Percentiles rank a stretch among this genome's conserved stretches.
phyloP scores from a whole-genome alignment of 345 rosid genomes.

The Turritis glabra region DNA sequence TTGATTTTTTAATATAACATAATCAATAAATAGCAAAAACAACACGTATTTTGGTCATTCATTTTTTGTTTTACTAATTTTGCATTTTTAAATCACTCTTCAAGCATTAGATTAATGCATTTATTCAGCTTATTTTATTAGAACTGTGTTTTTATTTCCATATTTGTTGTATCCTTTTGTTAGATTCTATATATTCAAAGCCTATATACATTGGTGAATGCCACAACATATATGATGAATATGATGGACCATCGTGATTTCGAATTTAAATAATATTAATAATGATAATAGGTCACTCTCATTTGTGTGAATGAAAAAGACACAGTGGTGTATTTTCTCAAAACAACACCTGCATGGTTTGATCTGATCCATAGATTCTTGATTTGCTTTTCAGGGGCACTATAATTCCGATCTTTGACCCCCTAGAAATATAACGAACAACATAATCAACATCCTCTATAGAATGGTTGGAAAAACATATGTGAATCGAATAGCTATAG shows the following conservation, averaged over 20 bases:
- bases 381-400: not conserved
- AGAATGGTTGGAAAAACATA: not conserved
- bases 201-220: not conserved
- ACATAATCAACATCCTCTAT: not conserved
- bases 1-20: no score
- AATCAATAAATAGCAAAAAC: no score
- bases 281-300: conserved; percentile 18
- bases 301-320: conserved; percentile 21
- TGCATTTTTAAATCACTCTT: not conserved
- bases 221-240: not conserved
- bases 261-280: not conserved
- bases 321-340: not conserved
- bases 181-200: not conserved
- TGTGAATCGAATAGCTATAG: not conserved
- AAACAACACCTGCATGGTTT: conserved; percentile 30
- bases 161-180: not conserved
- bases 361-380: conserved; percentile 21
- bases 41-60: not conserved
- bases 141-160: no score
- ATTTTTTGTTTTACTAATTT: not conserved
- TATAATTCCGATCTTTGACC: not conserved
- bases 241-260: not conserved
- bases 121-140: not conserved
- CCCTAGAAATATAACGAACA: not conserved
- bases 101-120: not conserved